Evolutionary conservation across 2,329 filamentous ascomycete genomes (phyloP), one percentile per base, ranked within the genome.

Genomic region (Ceratocystis colombiana): DNA sequence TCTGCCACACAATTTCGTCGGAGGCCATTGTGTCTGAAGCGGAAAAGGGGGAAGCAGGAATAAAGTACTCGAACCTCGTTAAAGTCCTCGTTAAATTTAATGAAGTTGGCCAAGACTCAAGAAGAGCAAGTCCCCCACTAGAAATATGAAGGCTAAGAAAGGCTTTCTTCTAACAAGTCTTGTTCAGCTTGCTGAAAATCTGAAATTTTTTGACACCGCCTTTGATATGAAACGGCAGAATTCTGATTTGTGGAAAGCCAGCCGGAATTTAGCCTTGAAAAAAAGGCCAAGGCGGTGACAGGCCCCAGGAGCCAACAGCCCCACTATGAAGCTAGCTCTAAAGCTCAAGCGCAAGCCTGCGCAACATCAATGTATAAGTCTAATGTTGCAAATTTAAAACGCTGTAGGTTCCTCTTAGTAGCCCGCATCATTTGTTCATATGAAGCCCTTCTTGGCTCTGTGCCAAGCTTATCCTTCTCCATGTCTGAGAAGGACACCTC

Each of bases 1-100:
- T 89, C 75, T 92, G 87, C 94, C 94, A 99, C 70, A 97, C 88
- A 70, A 97, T 95, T 77, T 97, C 93, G 80, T 97, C 93, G 69
- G 90, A 95, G 67, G 89, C 85, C 89, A 94, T 95, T 67, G 68
- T 77, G 72, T 44, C 73, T 66, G 22, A 68, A 59, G 41, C 48
- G 37, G 20, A 25, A 15, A 41, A 41, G 28, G 46, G 30, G 57
- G 25, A 37, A 30, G 17, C 41, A 41, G 45, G 41, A 44, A 64
- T 22, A 48, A 22, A 41, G 25, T 57, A 25, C 48, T 48, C 44
- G 46, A 37, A 8, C 44, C n/a, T 45, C 55, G 55, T 22, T 25
- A 64, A 37, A 6, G 37, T 5, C 37, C 37, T 41, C 4, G 37
- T 41, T 8, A 15, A 41, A 41, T 12, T 41, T 41, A 15, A 15